A percentile compares a stretch with the other conserved stretches of the same genome.
Conservation (phyloP, 371 early-diverging fungal species). For the Sanchytrium tribonematis region DNA sequence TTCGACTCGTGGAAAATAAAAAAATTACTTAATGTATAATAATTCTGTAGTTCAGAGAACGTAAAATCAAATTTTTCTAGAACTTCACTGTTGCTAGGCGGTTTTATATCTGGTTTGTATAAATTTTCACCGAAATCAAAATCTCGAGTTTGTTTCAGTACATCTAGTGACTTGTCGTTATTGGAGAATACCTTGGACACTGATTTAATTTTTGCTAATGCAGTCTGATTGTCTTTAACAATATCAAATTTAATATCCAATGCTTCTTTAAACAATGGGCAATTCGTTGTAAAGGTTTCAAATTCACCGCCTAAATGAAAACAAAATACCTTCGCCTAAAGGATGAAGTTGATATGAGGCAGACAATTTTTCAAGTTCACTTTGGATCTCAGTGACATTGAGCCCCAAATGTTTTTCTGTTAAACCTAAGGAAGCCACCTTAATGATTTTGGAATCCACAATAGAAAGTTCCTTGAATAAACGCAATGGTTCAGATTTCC, state of each 20-base stretch:
- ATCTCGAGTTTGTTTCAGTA: background rate
- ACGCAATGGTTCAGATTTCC: background rate
- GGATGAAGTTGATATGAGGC: background rate
- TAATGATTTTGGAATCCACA: background rate
- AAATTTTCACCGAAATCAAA: background rate
- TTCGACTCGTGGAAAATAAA: background rate
- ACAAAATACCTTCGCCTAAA: background rate
- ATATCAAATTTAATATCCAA: background rate
- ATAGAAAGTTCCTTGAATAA: background rate
- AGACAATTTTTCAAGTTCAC: background rate
- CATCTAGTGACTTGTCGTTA: background rate
- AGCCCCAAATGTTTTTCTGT: background rate
- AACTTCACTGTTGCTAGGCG: background rate
- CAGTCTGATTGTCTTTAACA: background rate
- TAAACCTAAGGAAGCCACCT: background rate
- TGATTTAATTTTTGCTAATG: background rate
- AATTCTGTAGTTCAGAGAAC: background rate
- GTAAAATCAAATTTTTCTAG: background rate
- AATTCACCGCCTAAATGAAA: background rate
- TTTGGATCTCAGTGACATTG: background rate
- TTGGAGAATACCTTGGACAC: background rate
- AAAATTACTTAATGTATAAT: background rate
- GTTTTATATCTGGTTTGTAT: background rate
- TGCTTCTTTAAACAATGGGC: background rate
- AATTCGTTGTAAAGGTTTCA: background rate